These are phyloP conservation scores for Diplodia intermedia DNA, from an alignment of 2,329 filamentous ascomycete genomes.

Conservation along the genomic window DNA sequence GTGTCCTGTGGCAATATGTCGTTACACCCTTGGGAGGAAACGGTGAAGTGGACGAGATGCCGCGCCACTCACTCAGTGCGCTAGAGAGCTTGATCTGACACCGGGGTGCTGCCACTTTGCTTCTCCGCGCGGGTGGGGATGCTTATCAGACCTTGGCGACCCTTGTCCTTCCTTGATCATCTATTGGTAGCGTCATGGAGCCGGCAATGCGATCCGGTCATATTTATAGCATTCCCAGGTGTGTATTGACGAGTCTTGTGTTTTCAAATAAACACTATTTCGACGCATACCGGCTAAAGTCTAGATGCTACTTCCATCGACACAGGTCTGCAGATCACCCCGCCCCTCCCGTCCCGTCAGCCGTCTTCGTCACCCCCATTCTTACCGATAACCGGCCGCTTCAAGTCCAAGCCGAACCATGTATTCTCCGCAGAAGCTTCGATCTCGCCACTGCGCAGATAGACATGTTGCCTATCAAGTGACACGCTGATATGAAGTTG, in stretches of 20 bases:
- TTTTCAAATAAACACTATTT: no score
- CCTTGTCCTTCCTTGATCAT: background rate
- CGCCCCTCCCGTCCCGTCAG: slow-evolving; percentile 2
- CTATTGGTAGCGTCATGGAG: no score
- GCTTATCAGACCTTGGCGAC: slow-evolving; percentile 22
- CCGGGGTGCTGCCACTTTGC: background rate
- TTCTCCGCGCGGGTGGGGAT: slow-evolving; percentile 19
- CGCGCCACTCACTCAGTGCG: no score
- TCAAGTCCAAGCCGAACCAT: slow-evolving; percentile 20
- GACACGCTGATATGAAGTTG: slow-evolving; percentile 8
- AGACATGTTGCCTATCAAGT: slow-evolving; percentile 5
- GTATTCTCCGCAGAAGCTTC: slow-evolving; percentile 6
- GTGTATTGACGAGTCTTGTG: no score
- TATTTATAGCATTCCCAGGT: no score
- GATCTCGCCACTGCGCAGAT: slow-evolving; percentile 11
- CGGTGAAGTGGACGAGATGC: background rate
- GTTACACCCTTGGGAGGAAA: no score
- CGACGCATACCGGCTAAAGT: background rate
- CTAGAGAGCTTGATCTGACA: slow-evolving; percentile 3
- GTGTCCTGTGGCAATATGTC: no score
- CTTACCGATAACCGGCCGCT: slow-evolving; percentile 22
- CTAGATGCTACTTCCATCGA: background rate
- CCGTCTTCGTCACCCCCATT: slow-evolving; percentile 7
- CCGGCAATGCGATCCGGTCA: no score
- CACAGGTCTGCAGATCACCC: slow-evolving; percentile 7